Percentiles rank a stretch among this genome's conserved stretches.
Evolutionary conservation across 371 early-diverging fungal species (phyloP).

Genomic region (Parasitella parasitica): DNA sequence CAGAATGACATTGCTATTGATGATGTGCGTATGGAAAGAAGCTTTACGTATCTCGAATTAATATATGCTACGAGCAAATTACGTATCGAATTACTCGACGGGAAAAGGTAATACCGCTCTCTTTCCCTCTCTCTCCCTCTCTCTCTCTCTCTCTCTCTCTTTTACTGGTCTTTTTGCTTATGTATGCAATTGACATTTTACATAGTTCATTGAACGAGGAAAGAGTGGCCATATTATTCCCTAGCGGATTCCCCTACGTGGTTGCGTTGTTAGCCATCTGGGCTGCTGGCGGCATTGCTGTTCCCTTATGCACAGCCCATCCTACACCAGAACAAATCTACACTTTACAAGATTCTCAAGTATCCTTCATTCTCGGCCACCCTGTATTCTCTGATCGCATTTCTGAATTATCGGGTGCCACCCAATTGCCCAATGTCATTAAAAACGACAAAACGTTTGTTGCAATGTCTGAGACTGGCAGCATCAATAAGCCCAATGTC

Average conservation of each 20-base stretch:
- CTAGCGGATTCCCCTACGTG: conserved; percentile 71
- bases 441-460: conserved; percentile 3
- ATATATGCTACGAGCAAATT: conserved; percentile 27
- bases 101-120: conserved; percentile 28
- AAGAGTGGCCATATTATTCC: conserved; percentile 73
- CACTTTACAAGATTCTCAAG: conserved; percentile 58
- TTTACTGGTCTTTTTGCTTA: too few species aligned
- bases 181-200: too few species aligned
- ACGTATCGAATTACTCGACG: conserved; percentile 19
- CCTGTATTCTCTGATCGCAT: conserved; percentile 39
- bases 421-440: neutral
- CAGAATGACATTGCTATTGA: conserved; percentile 31
- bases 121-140: too few species aligned
- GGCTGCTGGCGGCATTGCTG: conserved; percentile 76
- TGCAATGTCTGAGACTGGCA: neutral
- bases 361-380: conserved; percentile 44
- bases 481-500: conserved; percentile 9
- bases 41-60: conserved; percentile 32
- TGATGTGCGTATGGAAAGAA: conserved; percentile 22
- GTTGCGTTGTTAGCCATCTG: conserved; percentile 76
- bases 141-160: too few species aligned
- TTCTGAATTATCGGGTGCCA: conserved; percentile 16
- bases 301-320: conserved; percentile 73
- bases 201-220: conserved; percentile 50
- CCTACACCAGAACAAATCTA: conserved; percentile 69